These are phyloP conservation scores for Dissophora ornata DNA, from an alignment of 192 early-diverging fungal species.

Conservation along the genomic window DNA sequence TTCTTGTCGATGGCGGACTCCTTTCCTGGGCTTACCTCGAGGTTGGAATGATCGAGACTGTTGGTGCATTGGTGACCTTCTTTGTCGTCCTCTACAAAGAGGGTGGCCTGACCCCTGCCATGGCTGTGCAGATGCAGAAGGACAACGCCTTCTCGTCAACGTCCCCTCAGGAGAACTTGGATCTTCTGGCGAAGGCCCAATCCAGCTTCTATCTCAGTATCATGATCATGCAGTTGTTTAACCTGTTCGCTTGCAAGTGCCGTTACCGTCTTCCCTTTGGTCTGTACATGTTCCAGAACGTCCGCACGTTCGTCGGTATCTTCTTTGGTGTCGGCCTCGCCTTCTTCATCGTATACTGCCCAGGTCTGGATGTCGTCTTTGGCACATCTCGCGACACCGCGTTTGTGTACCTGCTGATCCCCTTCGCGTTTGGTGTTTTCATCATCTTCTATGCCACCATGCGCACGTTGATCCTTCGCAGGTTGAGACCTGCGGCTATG, in stretches of 20 bases:
- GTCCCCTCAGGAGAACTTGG: slow-evolving; percentile 64
- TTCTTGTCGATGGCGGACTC: slow-evolving; percentile 85
- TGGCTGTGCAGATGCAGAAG: slow-evolving; percentile 69
- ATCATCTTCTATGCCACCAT: slow-evolving; percentile 80
- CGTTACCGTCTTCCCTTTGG: slow-evolving; percentile 82
- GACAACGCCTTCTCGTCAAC: slow-evolving; percentile 49
- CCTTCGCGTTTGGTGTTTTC: slow-evolving; percentile 83
- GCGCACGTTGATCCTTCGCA: slow-evolving; percentile 72
- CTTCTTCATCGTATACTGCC: slow-evolving; percentile 84
- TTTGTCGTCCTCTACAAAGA: slow-evolving; percentile 82
- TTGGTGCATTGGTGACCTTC: slow-evolving; percentile 78
- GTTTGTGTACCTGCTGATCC: slow-evolving; percentile 84
- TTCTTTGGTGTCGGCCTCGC: slow-evolving; percentile 74
- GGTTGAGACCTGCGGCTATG: slow-evolving; percentile 70
- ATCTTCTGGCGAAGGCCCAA: slow-evolving; percentile 82
- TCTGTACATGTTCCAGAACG: slow-evolving; percentile 85
- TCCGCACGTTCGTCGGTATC: slow-evolving; percentile 74
- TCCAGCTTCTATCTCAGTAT: slow-evolving; percentile 81
- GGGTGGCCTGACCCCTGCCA: slow-evolving; percentile 71
- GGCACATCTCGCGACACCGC: slow-evolving; percentile 68
- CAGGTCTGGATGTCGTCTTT: slow-evolving; percentile 83
- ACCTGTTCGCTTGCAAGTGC: slow-evolving; percentile 94
- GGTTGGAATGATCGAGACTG: slow-evolving; percentile 79
- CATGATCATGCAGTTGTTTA: slow-evolving; percentile 92
- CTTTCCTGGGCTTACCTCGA: slow-evolving; percentile 91